Conservation (phyloP, 176 grass and related monocot species). For the Zoysia japonica region DNA sequence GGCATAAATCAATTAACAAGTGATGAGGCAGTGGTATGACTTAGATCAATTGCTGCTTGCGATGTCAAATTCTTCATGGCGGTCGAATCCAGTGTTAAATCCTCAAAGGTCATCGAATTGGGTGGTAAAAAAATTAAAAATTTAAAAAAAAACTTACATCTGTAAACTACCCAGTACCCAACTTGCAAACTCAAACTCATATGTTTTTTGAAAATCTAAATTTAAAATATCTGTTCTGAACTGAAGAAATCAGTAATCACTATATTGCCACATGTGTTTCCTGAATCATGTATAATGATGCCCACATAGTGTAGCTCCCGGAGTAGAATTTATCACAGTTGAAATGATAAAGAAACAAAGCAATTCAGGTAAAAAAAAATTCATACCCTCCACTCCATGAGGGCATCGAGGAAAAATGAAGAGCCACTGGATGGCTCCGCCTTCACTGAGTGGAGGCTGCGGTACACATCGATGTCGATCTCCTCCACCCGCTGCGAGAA, state of each 20-base stretch:
- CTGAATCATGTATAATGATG: neutral
- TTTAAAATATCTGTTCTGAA: neutral
- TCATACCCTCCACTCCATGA: slow-evolving; percentile 76
- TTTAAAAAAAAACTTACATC: too few relatives aligned
- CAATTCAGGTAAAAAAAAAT: neutral
- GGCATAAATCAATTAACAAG: too few relatives aligned
- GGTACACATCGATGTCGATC: slow-evolving; percentile 86
- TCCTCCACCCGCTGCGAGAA: slow-evolving; percentile 83
- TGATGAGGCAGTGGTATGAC: too few relatives aligned
- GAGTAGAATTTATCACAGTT: neutral
- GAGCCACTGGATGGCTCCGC: slow-evolving; percentile 71
- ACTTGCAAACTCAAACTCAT: neutral
- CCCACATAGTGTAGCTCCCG: neutral
- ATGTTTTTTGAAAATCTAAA: neutral
- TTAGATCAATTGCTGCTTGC: too few relatives aligned
- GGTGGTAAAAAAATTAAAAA: too few relatives aligned
- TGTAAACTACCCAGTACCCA: neutral
- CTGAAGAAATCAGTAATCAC: neutral
- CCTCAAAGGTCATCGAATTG: too few relatives aligned
- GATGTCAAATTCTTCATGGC: too few relatives aligned
- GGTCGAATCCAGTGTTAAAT: too few relatives aligned
- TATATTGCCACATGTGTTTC: neutral
- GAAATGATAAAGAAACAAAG: slow-evolving; percentile 7
- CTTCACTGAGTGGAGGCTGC: slow-evolving; percentile 65
- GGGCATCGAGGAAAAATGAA: slow-evolving; percentile 76